phyloP scores from a whole-genome alignment of 805 yeast genomes.

The Sungouiozyma intestinalis region DNA sequence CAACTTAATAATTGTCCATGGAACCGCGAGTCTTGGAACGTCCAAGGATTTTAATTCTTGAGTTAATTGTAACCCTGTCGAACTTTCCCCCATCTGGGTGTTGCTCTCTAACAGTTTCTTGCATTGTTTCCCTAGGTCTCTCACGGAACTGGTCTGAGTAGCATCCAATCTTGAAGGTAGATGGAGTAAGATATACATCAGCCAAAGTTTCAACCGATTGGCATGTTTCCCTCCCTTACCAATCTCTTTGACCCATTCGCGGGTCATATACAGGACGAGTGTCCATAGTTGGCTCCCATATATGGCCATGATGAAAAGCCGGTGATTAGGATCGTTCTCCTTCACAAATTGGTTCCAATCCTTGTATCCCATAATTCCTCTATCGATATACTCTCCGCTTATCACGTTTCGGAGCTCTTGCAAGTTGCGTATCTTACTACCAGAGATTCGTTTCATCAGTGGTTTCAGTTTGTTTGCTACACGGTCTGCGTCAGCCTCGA shows the following conservation, averaged over 20 bases:
- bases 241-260: slow-evolving; percentile 20
- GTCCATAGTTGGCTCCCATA: slow-evolving; percentile 15
- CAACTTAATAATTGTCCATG: background rate
- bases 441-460: slow-evolving; percentile 6
- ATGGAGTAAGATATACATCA: slow-evolving; percentile 19
- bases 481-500: background rate
- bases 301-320: slow-evolving; percentile 10
- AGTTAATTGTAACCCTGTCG: background rate
- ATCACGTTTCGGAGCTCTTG: slow-evolving; percentile 13
- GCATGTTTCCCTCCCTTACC: slow-evolving; percentile 8
- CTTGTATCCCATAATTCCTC: slow-evolving; percentile 17
- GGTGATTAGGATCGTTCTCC: slow-evolving; percentile 20
- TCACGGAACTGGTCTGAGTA: slow-evolving; percentile 17
- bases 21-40: background rate
- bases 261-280: slow-evolving; percentile 19
- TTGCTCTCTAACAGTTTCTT: slow-evolving; percentile 3
- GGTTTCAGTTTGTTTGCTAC: slow-evolving; percentile 9
- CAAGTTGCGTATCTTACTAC: slow-evolving; percentile 9
- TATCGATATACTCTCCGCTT: slow-evolving; percentile 3
- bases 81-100: slow-evolving; percentile 1
- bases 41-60: background rate
- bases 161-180: slow-evolving; percentile 19
- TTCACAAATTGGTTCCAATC: slow-evolving; percentile 22
- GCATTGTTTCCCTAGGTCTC: slow-evolving; percentile 25
- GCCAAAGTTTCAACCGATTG: slow-evolving; percentile 15